Percentiles rank a stretch among this genome's conserved stretches.
Evolutionary conservation across 805 yeast genomes (phyloP).

Genomic region (Metschnikowia borealis): DNA sequence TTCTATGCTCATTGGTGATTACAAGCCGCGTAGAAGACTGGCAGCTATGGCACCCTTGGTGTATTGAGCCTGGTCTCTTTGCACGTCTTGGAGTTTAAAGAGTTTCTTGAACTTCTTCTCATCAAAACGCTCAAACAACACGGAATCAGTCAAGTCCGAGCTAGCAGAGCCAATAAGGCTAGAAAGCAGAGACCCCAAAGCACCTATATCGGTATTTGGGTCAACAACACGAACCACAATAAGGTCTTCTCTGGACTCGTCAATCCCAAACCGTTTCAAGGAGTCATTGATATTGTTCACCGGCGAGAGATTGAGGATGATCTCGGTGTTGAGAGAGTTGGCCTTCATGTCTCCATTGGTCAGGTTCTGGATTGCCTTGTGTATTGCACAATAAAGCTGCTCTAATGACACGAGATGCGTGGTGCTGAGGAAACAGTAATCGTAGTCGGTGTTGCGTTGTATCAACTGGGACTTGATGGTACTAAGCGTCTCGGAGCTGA

Average conservation of each 20-base stretch:
- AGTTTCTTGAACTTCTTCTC: slow-evolving; percentile 31
- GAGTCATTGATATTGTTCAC: slow-evolving; percentile 70
- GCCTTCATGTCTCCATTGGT: slow-evolving; percentile 51
- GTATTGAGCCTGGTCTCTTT: slow-evolving; percentile 8
- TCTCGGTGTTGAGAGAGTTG: slow-evolving; percentile 65
- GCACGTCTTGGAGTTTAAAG: slow-evolving; percentile 31
- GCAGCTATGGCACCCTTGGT: slow-evolving; percentile 15
- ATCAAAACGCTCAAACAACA: slow-evolving; percentile 21
- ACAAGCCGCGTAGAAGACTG: slow-evolving; percentile 17
- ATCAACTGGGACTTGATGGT: slow-evolving; percentile 44
- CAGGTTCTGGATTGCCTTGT: slow-evolving; percentile 55
- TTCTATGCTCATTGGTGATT: not conserved
- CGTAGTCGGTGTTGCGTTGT: slow-evolving; percentile 44
- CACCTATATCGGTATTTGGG: slow-evolving; percentile 14
- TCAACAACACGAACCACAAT: slow-evolving; percentile 49
- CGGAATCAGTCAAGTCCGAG: slow-evolving; percentile 23
- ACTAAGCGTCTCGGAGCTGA: slow-evolving; percentile 34
- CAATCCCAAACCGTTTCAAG: slow-evolving; percentile 65
- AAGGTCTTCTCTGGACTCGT: slow-evolving; percentile 42
- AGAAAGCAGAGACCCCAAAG: slow-evolving; percentile 26
- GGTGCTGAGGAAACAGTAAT: slow-evolving; percentile 66
- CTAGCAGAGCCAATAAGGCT: slow-evolving; percentile 14
- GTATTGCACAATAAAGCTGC: slow-evolving; percentile 57
- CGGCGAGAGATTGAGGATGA: slow-evolving; percentile 66
- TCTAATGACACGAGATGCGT: slow-evolving; percentile 53